phyloP scores from a whole-genome alignment of 1,284 basidiomycete genomes.

The Ustilago curta region DNA sequence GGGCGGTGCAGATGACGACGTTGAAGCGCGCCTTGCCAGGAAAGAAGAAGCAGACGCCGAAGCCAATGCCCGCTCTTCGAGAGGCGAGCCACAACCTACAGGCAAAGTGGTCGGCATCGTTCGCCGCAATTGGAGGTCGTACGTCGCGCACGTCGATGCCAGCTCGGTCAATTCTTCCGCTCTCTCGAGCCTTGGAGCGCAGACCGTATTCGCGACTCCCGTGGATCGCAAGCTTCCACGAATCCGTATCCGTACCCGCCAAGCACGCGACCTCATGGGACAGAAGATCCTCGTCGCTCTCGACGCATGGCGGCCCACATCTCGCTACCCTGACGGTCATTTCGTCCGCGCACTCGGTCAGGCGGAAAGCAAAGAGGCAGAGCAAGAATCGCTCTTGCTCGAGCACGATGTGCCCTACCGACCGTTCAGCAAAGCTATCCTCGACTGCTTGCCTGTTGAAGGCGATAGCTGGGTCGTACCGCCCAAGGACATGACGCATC shows the following conservation, averaged over 20 bases:
- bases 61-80: slow-evolving; percentile 70
- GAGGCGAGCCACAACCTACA: slow-evolving; percentile 82
- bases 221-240: slow-evolving; percentile 91
- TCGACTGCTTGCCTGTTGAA: slow-evolving; percentile 89
- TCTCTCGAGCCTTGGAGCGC: slow-evolving; percentile 82
- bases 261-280: slow-evolving; percentile 85
- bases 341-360: slow-evolving; percentile 92
- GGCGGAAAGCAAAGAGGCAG: slow-evolving; percentile 93
- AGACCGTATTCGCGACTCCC: slow-evolving; percentile 94
- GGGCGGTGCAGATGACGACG: slow-evolving; percentile 72
- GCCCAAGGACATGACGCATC: slow-evolving; percentile 74
- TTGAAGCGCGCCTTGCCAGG: slow-evolving; percentile 42
- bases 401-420: slow-evolving; percentile 97
- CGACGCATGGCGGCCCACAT: slow-evolving; percentile 87
- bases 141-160: slow-evolving; percentile 95
- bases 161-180: slow-evolving; percentile 81
- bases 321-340: slow-evolving; percentile 95
- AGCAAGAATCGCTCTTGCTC: slow-evolving; percentile 91
- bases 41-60: slow-evolving; percentile 66
- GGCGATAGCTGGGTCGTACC: slow-evolving; percentile 95
- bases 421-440: slow-evolving; percentile 92
- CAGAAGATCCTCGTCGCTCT: slow-evolving; percentile 98
- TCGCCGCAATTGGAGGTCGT: slow-evolving; percentile 91
- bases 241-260: slow-evolving; percentile 92
- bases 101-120: slow-evolving; percentile 91